Base-by-base conservation (phyloP, 2,329 filamentous ascomycete genomes). In the Waltergamsia citrina region DNA sequence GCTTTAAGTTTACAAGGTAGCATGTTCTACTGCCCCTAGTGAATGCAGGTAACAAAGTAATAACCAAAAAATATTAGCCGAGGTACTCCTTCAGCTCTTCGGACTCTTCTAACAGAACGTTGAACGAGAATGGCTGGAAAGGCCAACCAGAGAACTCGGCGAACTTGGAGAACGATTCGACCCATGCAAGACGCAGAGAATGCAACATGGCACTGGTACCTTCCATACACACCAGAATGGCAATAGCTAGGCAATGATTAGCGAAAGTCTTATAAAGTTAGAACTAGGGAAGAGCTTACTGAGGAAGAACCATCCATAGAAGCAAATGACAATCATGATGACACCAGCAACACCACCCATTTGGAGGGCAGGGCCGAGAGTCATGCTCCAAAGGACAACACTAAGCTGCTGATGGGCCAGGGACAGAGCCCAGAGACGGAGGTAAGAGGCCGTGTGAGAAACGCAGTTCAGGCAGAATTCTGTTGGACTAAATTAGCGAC, bases 401-500 rank as follows among this genome's bases (percentile, higher is more conserved):
- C 86, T 94, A 40, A 98, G 79, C 71, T 96, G 92, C 59, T 98
- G 92, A 69, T 98, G 92, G 21, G 92, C 92, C 39, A 98, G 80
- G 3, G 92, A 98, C 48, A 98, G 62, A 21, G 92, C 92, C 92
- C 92, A 98, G 29, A 98, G 83, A 69, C 92, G 92, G 31, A 98
- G 82, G 62, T 98, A 98, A 2, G 92, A 98, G 5, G 92, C 92
- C 5, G 93, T 98, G 64, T 98, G 92, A 20, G 92, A 98, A 42
- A 98, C 90, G 59, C 90, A 96, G 70, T 98, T 98, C 49, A 98
- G 73, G 56, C 92, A 98, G 68, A 98, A 98, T 71, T 98, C 86
- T 87, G 45, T 5, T 15, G 12, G 6, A 16, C 6, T 7, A 7
- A 7, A 31, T 33, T 19, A 38, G 36, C 16, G 19, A 24, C 4